Evolutionary conservation across 2,329 filamentous ascomycete genomes (phyloP).

Genomic region (Trichocomaceae sp.): DNA sequence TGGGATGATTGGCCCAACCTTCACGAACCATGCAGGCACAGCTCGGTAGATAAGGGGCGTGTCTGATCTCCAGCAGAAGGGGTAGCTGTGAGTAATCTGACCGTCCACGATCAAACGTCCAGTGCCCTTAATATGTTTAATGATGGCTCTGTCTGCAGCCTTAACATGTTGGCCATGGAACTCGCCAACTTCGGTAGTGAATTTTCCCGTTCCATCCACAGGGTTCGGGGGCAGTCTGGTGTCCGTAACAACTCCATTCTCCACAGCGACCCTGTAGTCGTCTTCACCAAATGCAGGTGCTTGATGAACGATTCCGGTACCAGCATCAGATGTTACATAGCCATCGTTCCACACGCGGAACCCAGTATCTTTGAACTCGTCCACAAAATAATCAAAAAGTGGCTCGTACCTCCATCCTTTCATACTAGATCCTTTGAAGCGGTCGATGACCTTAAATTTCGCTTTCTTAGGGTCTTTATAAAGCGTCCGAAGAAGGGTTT

Average conservation of each 20-base stretch:
- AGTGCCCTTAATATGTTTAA: constrained; percentile 73
- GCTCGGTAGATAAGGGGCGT: constrained; percentile 89
- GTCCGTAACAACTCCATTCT: constrained; percentile 69
- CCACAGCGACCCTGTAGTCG: constrained; percentile 79
- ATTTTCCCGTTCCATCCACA: constrained; percentile 76
- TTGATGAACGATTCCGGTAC: constrained; percentile 91
- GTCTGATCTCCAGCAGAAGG: constrained; percentile 91
- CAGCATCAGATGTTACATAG: constrained; percentile 84
- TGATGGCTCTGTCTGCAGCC: constrained; percentile 84
- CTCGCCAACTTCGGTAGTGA: constrained; percentile 68
- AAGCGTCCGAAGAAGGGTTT: constrained; percentile 70
- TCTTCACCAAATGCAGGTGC: constrained; percentile 92
- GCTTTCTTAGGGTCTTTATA: constrained; percentile 97
- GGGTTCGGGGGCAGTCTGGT: constrained; percentile 78
- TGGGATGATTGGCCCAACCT: constrained; percentile 74
- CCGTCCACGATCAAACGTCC: constrained; percentile 77
- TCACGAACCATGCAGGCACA: constrained; percentile 92
- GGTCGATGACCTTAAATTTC: constrained; percentile 76
- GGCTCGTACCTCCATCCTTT: constrained; percentile 84
- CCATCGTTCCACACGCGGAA: constrained; percentile 77
- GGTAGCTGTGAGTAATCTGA: constrained; percentile 84
- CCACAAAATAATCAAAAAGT: constrained; percentile 82
- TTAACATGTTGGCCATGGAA: constrained; percentile 88
- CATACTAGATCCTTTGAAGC: constrained; percentile 76
- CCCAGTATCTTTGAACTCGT: constrained; percentile 76